Percentiles rank a stretch among this genome's conserved stretches.
Conservation (phyloP, 2,329 filamentous ascomycete genomes). For the Orbilia blumenaviensis region DNA sequence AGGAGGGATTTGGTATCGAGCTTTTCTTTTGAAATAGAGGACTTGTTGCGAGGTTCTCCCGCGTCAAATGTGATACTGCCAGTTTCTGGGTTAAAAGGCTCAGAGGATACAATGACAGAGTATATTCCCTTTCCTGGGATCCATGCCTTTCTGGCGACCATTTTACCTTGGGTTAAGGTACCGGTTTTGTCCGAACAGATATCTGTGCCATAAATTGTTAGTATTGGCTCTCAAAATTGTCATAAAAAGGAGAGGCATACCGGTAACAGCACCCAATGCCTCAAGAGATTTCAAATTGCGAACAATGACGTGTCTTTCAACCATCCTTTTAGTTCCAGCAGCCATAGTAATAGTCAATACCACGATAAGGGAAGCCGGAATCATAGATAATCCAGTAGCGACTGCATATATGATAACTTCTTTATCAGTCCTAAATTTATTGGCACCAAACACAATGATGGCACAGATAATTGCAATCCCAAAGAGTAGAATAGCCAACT, state of each 20-base stretch:
- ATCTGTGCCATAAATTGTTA: constrained; percentile 55
- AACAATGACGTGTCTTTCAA: constrained; percentile 68
- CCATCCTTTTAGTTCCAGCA: constrained; percentile 70
- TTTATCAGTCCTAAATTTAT: constrained; percentile 66
- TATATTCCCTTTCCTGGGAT: constrained; percentile 69
- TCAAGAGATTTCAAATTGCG: constrained; percentile 69
- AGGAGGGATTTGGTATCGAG: constrained; percentile 60
- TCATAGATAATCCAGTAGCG: constrained; percentile 69
- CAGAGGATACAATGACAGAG: constrained; percentile 67
- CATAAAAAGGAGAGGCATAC: not conserved
- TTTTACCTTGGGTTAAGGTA: constrained; percentile 71
- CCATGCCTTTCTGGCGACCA: constrained; percentile 71
- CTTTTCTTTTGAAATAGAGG: constrained; percentile 37
- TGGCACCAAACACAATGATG: constrained; percentile 74
- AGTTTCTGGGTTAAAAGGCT: constrained; percentile 68
- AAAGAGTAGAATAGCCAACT: constrained; percentile 73
- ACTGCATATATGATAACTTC: constrained; percentile 74
- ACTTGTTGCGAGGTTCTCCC: constrained; percentile 60
- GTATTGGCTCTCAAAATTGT: not conserved
- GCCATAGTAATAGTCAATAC: constrained; percentile 75
- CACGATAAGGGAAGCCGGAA: constrained; percentile 71
- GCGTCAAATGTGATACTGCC: constrained; percentile 64
- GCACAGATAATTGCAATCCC: constrained; percentile 71
- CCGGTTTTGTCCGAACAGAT: constrained; percentile 69
- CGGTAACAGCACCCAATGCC: constrained; percentile 71